Evolutionary conservation across 2,329 filamentous ascomycete genomes (phyloP).

Genomic region (Emmonsiellopsis sp.): DNA sequence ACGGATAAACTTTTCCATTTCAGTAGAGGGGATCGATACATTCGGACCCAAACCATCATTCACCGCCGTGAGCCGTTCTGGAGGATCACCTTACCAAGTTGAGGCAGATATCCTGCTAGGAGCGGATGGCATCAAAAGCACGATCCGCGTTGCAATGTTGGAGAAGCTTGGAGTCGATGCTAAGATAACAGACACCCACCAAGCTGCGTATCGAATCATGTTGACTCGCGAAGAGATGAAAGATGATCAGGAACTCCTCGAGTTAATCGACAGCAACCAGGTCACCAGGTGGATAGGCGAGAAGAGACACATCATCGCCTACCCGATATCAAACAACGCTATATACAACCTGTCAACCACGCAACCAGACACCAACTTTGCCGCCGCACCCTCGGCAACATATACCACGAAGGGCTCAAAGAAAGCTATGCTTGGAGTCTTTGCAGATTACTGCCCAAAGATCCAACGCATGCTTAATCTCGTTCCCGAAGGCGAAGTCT

Average conservation of each 20-base stretch:
- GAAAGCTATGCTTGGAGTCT: constrained; percentile 51
- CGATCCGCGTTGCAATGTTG: constrained; percentile 35
- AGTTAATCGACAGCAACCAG: constrained; percentile 47
- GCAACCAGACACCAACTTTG: constrained; percentile 53
- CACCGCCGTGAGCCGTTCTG: constrained; percentile 48
- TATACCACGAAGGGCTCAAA: constrained; percentile 57
- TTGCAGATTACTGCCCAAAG: constrained; percentile 50
- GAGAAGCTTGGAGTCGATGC: constrained; percentile 26
- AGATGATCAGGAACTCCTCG: constrained; percentile 43
- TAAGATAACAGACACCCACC: constrained; percentile 39
- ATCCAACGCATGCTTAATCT: constrained; percentile 52
- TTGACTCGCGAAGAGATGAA: constrained; percentile 38
- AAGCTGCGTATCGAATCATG: constrained; percentile 47
- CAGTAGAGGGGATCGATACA: constrained; percentile 46
- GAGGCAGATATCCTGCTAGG: constrained; percentile 44
- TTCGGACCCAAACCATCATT: constrained; percentile 54
- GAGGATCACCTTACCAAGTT: constrained; percentile 40
- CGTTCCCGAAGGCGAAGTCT: constrained; percentile 54
- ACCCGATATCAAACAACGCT: constrained; percentile 52
- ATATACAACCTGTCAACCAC: constrained; percentile 59
- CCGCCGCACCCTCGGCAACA: constrained; percentile 47
- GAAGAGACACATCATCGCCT: constrained; percentile 58
- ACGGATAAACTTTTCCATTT: constrained; percentile 57
- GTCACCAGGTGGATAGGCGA: constrained; percentile 58
- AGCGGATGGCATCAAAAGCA: constrained; percentile 47